phyloP scores from a whole-genome alignment of 768 basidiomycete species.

The Leccinum truebloodii region DNA sequence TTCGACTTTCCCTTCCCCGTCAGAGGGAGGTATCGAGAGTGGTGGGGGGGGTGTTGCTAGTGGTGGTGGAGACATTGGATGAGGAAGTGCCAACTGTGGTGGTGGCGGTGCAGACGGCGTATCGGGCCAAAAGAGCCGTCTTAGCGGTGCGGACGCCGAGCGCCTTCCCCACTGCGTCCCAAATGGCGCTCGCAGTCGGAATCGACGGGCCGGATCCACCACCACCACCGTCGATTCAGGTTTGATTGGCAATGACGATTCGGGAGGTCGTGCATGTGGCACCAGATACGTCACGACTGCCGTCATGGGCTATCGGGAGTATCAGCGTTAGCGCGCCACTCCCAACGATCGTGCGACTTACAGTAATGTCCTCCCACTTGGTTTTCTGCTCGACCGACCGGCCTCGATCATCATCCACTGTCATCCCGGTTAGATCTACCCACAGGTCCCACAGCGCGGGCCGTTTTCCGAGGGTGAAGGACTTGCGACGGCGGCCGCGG shows the following conservation, averaged over 20 bases:
- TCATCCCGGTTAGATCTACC: conserved; percentile 8
- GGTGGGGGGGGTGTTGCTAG: background rate
- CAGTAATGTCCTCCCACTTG: conserved; percentile 45
- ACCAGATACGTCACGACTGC: conserved; percentile 13
- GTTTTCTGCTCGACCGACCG: conserved; percentile 10
- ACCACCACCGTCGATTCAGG: background rate
- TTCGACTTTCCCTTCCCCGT: background rate
- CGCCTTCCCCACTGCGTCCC: background rate
- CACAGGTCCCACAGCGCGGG: conserved; percentile 52
- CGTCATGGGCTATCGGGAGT: conserved; percentile 25
- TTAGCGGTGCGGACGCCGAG: conserved; percentile 2
- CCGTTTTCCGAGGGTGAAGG: conserved; percentile 22
- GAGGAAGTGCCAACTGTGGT: background rate
- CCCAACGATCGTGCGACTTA: conserved; percentile 20
- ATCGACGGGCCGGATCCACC: background rate
- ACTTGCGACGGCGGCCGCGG: background rate
- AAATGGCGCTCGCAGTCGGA: background rate
- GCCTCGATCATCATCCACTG: background rate
- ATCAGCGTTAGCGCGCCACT: background rate
- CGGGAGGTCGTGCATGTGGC: background rate
- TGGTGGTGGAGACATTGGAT: background rate
- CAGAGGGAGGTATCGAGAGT: background rate
- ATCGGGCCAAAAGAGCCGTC: conserved; percentile 2
- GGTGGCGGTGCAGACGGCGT: background rate
- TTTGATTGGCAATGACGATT: background rate